Evolutionary conservation across 495 filamentous ascomycete genomes (phyloP).

Genomic region (Penicillium crystallinum): DNA sequence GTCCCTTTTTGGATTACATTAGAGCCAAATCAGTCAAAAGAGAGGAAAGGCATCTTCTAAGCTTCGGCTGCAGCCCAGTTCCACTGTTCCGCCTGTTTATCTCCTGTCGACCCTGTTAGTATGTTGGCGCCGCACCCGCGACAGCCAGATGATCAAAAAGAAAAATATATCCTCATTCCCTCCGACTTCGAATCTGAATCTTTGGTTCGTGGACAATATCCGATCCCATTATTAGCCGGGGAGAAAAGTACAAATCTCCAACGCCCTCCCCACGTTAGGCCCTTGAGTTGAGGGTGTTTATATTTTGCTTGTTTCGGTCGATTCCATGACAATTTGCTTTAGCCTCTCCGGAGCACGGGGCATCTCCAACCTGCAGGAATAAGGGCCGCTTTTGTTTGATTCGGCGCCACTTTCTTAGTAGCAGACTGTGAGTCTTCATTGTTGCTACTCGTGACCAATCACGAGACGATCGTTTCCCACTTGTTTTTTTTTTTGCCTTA

Average conservation of each 20-base stretch:
- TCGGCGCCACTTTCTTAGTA: conserved; percentile 8
- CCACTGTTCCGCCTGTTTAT: conserved; percentile 16
- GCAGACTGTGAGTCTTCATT: conserved; percentile 4
- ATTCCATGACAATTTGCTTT: not conserved
- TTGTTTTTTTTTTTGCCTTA: not conserved
- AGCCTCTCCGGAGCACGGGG: not conserved
- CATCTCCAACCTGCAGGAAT: conserved; percentile 2
- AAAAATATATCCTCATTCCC: conserved; percentile 4
- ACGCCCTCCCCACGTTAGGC: not conserved
- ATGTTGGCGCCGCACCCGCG: conserved; percentile 19
- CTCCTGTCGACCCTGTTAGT: not conserved
- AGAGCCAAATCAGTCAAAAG: conserved; percentile 1
- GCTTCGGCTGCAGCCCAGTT: not conserved
- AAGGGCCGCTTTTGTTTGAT: not conserved
- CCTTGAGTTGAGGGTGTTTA: not conserved
- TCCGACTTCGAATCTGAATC: conserved; percentile 6
- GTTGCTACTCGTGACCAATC: conserved; percentile 22
- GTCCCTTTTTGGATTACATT: conserved; percentile 2
- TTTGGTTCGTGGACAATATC: conserved; percentile 6
- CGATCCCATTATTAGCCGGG: conserved; percentile 3
- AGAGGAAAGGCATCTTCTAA: not conserved
- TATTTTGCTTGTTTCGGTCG: not conserved
- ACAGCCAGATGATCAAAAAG: conserved; percentile 16
- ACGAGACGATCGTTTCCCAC: conserved; percentile 10
- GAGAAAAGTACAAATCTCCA: conserved; percentile 1